Base-by-base conservation (phyloP, 768 basidiomycete genomes). In the Mycena filopes region DNA sequence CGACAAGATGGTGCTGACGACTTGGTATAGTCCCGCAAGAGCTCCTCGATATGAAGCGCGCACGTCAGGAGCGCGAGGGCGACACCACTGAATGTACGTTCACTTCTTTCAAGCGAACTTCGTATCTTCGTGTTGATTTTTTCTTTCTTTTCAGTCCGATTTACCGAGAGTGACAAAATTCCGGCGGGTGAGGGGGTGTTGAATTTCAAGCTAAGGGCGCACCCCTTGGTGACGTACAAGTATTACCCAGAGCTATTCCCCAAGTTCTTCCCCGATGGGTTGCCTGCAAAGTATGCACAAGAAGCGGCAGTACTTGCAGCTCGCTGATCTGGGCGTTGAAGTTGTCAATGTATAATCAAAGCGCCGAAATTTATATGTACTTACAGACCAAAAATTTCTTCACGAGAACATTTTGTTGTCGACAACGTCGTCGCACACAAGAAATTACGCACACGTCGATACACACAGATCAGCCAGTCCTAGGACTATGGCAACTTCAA, bases 131-230 rank as follows among this genome's bases (percentile, higher is more conserved):
- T 53, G 31, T 33, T 59, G 26, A 54, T 2, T 7, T 29, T 23
- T 8, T 38, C 7, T 45, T 33, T 31, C n/a, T n/a, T n/a, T n/a
- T n/a, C n/a, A 66, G 65, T 57, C 55, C 16, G 26, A 13, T 50
- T 33, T 20, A 25, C 33, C 38, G 54, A 49, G 31, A 53, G 18
- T 23, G 66, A 67, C 60, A 31, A 53, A 36, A 29, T 67, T 13
- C 60, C 66, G 10, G 43, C 66, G 21, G 66, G 66, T 6, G 55
- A 63, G 60, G 60, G 42, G 13, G 66, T 63, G 33, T 28, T 67
- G 46, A 67, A 67, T 48, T 53, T 67, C 49, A 67, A 67, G 60
- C 60, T 67, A 2, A 62, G 42, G 50, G 66, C 66, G 26, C 66
- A 67, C 29, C 66, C 66, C 7, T 38, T 67, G 20, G 60, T 67